Evolutionary conservation across 306 rosid genomes (phyloP).

Genomic region (Rosa persica): DNA sequence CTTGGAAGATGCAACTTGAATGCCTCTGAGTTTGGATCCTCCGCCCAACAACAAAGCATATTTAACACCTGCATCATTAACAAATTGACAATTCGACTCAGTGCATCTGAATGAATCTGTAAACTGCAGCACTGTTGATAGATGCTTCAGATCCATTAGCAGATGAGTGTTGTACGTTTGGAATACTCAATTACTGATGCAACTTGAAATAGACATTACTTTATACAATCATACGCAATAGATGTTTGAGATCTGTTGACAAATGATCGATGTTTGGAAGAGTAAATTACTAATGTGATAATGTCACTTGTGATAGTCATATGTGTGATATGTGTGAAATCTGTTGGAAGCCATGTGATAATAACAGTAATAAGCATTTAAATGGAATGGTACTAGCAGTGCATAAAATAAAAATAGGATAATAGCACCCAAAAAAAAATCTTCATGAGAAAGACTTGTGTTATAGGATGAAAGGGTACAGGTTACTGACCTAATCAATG

Average conservation of each 20-base stretch:
- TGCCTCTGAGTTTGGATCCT: constrained; percentile 83
- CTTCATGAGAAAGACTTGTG: neutral
- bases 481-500: neutral
- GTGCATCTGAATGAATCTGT: neutral
- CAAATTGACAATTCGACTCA: constrained; percentile 17
- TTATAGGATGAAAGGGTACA: neutral
- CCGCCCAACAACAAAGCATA: constrained; percentile 91
- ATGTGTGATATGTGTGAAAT: neutral
- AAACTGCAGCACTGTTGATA: neutral
- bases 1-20: constrained; percentile 87
- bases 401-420: neutral
- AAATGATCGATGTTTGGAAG: neutral
- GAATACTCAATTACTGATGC: neutral
- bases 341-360: neutral
- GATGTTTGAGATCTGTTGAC: neutral
- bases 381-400: neutral
- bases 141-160: neutral
- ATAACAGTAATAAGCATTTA: neutral
- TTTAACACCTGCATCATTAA: constrained; percentile 70
- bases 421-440: neutral
- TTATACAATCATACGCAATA: neutral
- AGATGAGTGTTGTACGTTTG: neutral
- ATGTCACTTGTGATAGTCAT: neutral
- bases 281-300: neutral
- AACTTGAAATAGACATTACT: neutral